A percentile compares a stretch with the other conserved stretches of the same genome.
Conservation (phyloP, 345 rosid species). For the Aethionema arabicum region DNA sequence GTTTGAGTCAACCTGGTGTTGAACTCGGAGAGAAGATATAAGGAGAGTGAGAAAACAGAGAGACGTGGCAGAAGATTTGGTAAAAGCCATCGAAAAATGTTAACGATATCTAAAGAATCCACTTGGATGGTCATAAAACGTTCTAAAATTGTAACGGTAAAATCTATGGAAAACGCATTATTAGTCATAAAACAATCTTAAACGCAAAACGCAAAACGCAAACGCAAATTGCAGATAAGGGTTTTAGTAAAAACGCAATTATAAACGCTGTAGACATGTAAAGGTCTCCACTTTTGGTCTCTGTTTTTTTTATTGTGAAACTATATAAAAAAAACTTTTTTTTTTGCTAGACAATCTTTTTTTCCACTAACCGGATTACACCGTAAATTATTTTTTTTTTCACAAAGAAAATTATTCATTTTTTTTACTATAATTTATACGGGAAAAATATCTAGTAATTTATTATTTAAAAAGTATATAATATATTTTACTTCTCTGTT, state of each 20-base stretch:
- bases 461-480: no score
- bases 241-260: not conserved
- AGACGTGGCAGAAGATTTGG: conserved; percentile 27
- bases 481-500: no score
- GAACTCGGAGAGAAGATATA: not conserved
- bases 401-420: no score
- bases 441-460: no score
- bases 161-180: not conserved
- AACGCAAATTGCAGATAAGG: not conserved
- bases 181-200: conserved; percentile 13
- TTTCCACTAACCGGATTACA: no score
- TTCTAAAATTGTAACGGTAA: not conserved
- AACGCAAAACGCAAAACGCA: conserved; percentile 7
- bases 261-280: no score
- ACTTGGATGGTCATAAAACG: conserved; percentile 28
- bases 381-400: no score
- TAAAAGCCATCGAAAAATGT: not conserved
- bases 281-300: no score
- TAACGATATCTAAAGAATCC: conserved; percentile 11
- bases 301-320: no score
- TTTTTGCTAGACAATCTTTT: no score
- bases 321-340: no score
- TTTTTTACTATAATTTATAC: no score
- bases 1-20: conserved; percentile 11
- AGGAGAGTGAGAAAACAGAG: conserved; percentile 18